Conservation (phyloP, 352 stramenopile species). For the Globisporangium mamillatum region DNA sequence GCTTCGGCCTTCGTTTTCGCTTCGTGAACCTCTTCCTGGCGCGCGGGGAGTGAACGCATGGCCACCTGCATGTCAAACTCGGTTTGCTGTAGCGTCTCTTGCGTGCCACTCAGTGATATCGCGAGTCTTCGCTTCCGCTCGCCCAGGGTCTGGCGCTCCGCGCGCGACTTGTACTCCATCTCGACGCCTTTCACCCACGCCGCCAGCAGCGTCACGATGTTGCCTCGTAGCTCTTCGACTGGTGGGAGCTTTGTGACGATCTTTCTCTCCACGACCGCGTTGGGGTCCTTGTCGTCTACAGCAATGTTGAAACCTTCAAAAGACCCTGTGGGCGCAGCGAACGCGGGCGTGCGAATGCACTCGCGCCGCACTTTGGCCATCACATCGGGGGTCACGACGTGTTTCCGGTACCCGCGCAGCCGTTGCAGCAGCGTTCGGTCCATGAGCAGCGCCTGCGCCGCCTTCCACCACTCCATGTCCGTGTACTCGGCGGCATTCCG, state of each 20-base stretch:
- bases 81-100: conserved; percentile 36
- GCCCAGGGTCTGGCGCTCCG: conserved; percentile 45
- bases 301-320: conserved; percentile 22
- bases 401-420: conserved; percentile 51
- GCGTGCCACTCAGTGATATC: conserved; percentile 29
- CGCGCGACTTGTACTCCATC: conserved; percentile 66
- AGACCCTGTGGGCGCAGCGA: conserved; percentile 25
- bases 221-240: conserved; percentile 32
- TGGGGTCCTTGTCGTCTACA: conserved; percentile 7
- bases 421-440: conserved; percentile 63
- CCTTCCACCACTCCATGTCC: conserved; percentile 79
- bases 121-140: conserved; percentile 55
- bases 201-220: conserved; percentile 53
- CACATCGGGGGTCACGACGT: conserved; percentile 51
- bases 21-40: conserved; percentile 58
- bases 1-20: conserved; percentile 24
- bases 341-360: conserved; percentile 51
- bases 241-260: conserved; percentile 27
- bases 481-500: conserved; percentile 65
- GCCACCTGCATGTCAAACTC: conserved; percentile 65
- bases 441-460: conserved; percentile 75
- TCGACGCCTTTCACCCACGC: conserved; percentile 76
- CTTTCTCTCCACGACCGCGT: conserved; percentile 10
- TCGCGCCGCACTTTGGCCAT: conserved; percentile 79
- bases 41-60: conserved; percentile 52